Evolutionary conservation across 129 eudicot species (phyloP), one percentile per base, ranked within the genome.

Genomic region (Saussurea involucrata): DNA sequence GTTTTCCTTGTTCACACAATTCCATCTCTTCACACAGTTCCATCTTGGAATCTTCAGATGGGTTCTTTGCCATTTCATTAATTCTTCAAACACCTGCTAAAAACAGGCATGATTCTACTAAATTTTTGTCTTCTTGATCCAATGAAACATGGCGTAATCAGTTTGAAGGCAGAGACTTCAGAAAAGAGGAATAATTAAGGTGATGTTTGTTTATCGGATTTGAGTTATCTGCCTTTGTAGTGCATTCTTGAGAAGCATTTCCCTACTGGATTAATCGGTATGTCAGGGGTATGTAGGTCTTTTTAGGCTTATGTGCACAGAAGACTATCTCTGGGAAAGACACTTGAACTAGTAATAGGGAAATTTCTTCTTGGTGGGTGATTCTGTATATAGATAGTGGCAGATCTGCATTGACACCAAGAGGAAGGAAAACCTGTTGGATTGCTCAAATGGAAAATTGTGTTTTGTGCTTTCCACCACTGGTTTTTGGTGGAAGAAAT

Each of bases 171-270:
- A 69, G 83, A 78, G 71, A 31, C 55, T 57, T 69, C 27, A 68
- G 79, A 64, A 36, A 53, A 37, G 46, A 58, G 83, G 15, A 73
- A 44, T 44, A 12, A 44, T 44, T 13, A 33, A 29, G 25, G 72
- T 69, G 77, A 21, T 66, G 17, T 84, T 72, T 83, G 82, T 61
- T 66, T 92, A 60, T 49, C 85, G 13, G 95, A 92, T 80, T 87
- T 95, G 75, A 96, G 92, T 8, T 97, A 92, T 85, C 88, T 91
- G 76, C 84, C 89, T 40, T 64, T 95, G 84, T 97, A 89, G 53
- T 86, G 87, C 79, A 88, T 92, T 77, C 89, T 92, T 67, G 94
- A 85, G 67, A 85, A 77, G 87, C 99, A 92, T 78, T 83, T 89
- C n/a, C 91, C 96, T 21, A 66, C 80, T 20, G 97, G 81, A 6